Base-by-base conservation (phyloP, 2,329 filamentous ascomycete genomes). In the Pezicula radicicola region DNA sequence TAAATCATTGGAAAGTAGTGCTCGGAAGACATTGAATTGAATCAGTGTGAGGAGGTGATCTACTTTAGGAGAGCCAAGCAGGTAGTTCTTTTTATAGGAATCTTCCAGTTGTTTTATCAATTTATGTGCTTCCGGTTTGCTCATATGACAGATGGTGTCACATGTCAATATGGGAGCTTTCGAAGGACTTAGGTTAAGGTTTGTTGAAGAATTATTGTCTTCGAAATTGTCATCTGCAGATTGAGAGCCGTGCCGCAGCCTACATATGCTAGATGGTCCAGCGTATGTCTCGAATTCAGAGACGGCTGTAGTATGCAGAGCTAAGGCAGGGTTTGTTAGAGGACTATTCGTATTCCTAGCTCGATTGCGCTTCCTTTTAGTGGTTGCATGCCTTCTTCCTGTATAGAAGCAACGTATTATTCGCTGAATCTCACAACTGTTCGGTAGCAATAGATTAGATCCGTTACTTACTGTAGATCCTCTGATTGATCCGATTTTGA, bases 401-500 rank as follows among this genome's bases (percentile, higher is more conserved):
- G 27, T 47, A 30, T 44, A 25, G 25, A 1, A 25, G 25, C 16
- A 46, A 37, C 18, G 42, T 46, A 16, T 43, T 37, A 28, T 25
- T 46, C 16, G 42, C 49, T 47, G 30, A 48, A 12, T 25, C 21
- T 27, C 13, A 25, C 21, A 16, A 39, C 37, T 19, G 47, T 19
- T 13, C 33, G 33, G 27, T 50, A 57, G 45, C 53, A 60, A 54
- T 53, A 35, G 52, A 46, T 25, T 27, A 35, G 30, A 35, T 18
- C 25, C n/a, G 44, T 9, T 16, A 48, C 49, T 54, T 28, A 56
- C 52, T 39, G 27, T 54, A 51, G 15, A 51, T 51, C 48, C 60
- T 58, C 33, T 62, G 59, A 43, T 65, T 62, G 27, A 58, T 37
- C 18, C 61, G 58, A 47, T 62, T 64, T 44, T 61, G 60, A 3